Conservation (phyloP, 306 rosid species). For the Quercus alba region DNA sequence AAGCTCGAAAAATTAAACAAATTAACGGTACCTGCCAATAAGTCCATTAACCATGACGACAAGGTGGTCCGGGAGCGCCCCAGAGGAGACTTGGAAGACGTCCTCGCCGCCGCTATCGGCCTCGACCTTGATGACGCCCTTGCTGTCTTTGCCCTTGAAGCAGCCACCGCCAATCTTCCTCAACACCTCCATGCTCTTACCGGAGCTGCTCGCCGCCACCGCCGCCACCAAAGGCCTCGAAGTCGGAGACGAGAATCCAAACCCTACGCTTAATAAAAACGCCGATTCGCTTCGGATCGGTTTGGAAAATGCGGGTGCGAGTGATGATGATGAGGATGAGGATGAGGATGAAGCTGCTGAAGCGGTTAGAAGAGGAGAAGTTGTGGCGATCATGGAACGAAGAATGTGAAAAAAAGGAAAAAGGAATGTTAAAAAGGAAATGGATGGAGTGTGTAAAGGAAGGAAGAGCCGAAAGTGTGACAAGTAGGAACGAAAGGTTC, state of each 20-base stretch:
- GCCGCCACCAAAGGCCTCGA: constrained; percentile 11
- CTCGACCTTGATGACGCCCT: constrained; percentile 30
- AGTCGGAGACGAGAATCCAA: constrained; percentile 8
- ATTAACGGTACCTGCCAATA: constrained; percentile 52
- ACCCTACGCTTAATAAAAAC: constrained; percentile 21
- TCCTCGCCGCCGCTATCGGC: constrained; percentile 43
- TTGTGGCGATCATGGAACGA: constrained; percentile 34
- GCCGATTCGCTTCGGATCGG: neutral
- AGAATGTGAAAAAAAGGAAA: neutral
- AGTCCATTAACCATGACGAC: constrained; percentile 91
- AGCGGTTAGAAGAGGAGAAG: constrained; percentile 19
- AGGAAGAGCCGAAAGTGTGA: neutral
- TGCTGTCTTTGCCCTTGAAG: constrained; percentile 19
- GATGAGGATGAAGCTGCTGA: neutral
- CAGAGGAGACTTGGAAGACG: constrained; percentile 15
- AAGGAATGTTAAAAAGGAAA: neutral
- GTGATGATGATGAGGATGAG: neutral
- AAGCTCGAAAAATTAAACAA: neutral
- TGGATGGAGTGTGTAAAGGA: no score
- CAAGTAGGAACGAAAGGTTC: no score
- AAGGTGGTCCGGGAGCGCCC: constrained; percentile 51
- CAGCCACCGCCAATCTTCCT: constrained; percentile 32
- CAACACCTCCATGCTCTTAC: constrained; percentile 36
- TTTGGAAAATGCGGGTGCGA: neutral
- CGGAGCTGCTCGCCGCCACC: neutral